Evolutionary conservation across 2,329 filamentous ascomycete species (phyloP).

Genomic region (Penicillium janthinellum): DNA sequence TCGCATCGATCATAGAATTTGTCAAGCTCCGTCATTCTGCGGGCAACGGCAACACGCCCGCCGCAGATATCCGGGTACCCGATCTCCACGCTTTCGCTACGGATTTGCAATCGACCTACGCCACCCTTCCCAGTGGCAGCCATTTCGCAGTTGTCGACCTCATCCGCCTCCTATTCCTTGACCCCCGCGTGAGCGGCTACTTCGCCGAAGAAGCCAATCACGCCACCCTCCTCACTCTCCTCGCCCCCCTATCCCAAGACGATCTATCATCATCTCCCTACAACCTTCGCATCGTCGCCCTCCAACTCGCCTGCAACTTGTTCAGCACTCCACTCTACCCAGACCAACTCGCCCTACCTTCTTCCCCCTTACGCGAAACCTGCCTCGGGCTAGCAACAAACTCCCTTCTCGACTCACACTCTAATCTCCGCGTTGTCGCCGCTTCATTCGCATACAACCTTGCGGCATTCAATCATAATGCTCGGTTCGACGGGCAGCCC

Average conservation of each 20-base stretch:
- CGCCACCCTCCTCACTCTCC: slow-evolving; percentile 62
- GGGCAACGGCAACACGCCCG: slow-evolving; percentile 47
- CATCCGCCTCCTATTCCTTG: slow-evolving; percentile 73
- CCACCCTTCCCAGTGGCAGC: slow-evolving; percentile 61
- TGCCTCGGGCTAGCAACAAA: slow-evolving; percentile 72
- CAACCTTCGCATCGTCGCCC: slow-evolving; percentile 76
- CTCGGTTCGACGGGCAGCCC: slow-evolving; percentile 59
- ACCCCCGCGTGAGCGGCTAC: slow-evolving; percentile 76
- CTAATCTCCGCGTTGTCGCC: slow-evolving; percentile 78
- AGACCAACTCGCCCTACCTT: slow-evolving; percentile 58
- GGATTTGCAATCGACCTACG: slow-evolving; percentile 61
- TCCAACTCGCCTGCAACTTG: slow-evolving; percentile 84
- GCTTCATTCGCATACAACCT: slow-evolving; percentile 85
- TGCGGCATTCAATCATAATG: slow-evolving; percentile 67
- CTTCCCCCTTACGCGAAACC: slow-evolving; percentile 55
- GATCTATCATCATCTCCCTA: slow-evolving; percentile 67
- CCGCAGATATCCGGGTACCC: slow-evolving; percentile 69
- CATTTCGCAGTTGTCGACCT: slow-evolving; percentile 87
- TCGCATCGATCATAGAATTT: slow-evolving; percentile 70
- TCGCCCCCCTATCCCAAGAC: slow-evolving; percentile 51
- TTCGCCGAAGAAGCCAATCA: slow-evolving; percentile 75
- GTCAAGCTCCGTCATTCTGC: slow-evolving; percentile 60
- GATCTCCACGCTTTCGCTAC: slow-evolving; percentile 66
- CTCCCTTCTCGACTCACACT: slow-evolving; percentile 75
- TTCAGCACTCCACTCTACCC: slow-evolving; percentile 77